Evolutionary conservation across 148 eudicot genomes (phyloP).

Genomic region (Polygonum aviculare): DNA sequence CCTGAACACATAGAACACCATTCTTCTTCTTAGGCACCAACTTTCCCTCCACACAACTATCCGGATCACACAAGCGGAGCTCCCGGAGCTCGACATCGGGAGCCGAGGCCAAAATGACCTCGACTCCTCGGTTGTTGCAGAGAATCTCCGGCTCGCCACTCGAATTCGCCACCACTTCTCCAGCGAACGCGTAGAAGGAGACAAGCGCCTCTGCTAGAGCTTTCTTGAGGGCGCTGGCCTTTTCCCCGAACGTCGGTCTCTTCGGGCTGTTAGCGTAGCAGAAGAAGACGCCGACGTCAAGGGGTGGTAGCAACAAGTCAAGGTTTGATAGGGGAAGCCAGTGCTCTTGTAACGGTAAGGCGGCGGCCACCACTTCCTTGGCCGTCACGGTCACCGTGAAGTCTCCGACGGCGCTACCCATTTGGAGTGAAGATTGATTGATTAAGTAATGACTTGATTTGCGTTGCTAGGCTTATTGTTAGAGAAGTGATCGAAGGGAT

Average conservation of each 20-base stretch:
- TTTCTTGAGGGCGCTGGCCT: conserved; percentile 33
- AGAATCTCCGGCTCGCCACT: conserved; percentile 63
- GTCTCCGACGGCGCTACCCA: conserved; percentile 3
- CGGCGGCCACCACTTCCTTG: conserved; percentile 25
- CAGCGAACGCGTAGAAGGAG: conserved; percentile 41
- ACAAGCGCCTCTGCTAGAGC: conserved; percentile 40
- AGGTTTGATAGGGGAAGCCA: conserved; percentile 49
- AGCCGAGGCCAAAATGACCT: conserved; percentile 46
- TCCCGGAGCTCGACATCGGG: conserved; percentile 31
- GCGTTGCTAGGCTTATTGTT: neutral
- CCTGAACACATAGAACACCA: conserved; percentile 65
- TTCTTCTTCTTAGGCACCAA: conserved; percentile 42
- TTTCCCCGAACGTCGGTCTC: conserved; percentile 1
- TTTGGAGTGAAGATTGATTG: neutral
- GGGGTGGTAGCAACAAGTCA: conserved; percentile 47
- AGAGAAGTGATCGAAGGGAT: neutral
- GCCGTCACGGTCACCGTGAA: conserved; percentile 5
- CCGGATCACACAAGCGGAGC: conserved; percentile 43
- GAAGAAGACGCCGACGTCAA: conserved; percentile 43
- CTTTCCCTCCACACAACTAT: conserved; percentile 46
- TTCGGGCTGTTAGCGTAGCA: conserved; percentile 27
- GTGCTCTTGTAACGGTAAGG: conserved; percentile 37
- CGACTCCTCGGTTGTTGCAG: conserved; percentile 72
- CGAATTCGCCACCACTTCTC: conserved; percentile 40
- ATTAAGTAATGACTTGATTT: neutral